phyloP scores from a whole-genome alignment of 192 early-diverging fungal genomes.

The Entophlyctis helioformis region DNA sequence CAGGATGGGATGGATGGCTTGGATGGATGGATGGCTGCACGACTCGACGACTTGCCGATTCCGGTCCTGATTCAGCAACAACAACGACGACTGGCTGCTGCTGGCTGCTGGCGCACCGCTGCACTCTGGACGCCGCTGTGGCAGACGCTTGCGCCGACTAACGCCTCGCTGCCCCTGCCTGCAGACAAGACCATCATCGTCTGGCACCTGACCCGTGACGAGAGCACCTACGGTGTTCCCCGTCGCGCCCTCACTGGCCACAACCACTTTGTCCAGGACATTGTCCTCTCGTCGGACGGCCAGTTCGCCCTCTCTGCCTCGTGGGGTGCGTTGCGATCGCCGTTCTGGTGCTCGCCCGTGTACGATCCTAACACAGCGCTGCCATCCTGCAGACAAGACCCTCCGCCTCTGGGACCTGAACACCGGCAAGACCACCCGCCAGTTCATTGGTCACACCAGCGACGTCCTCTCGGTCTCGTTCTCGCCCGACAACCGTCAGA shows the following conservation, averaged over 20 bases:
- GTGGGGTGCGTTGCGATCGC: conserved; percentile 46
- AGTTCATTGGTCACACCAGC: conserved; percentile 93
- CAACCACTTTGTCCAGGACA: conserved; percentile 99
- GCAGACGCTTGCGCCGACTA: too few relatives aligned
- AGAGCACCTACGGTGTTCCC: conserved; percentile 82
- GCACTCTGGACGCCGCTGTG: too few relatives aligned
- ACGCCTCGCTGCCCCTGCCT: conserved; percentile 1
- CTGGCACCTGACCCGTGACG: conserved; percentile 93
- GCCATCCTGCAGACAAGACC: conserved; percentile 69
- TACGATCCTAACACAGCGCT: conserved; percentile 2
- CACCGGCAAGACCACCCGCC: conserved; percentile 89
- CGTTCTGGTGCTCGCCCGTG: too few relatives aligned
- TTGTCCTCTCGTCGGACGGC: conserved; percentile 97
- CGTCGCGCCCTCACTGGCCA: conserved; percentile 87
- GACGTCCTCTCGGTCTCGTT: conserved; percentile 98
- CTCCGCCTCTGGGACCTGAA: conserved; percentile 98
- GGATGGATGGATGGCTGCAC: conserved; percentile 6
- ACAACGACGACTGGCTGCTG: too few relatives aligned
- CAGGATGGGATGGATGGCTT: too few relatives aligned
- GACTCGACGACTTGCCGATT: not conserved
- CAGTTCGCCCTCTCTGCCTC: conserved; percentile 97
- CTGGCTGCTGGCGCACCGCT: not conserved
- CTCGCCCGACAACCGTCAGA: conserved; percentile 99
- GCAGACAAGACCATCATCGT: conserved; percentile 97
- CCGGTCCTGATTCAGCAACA: too few relatives aligned